phyloP scores from a whole-genome alignment of 257 asterid species.

The Primulina huaijiensis region DNA sequence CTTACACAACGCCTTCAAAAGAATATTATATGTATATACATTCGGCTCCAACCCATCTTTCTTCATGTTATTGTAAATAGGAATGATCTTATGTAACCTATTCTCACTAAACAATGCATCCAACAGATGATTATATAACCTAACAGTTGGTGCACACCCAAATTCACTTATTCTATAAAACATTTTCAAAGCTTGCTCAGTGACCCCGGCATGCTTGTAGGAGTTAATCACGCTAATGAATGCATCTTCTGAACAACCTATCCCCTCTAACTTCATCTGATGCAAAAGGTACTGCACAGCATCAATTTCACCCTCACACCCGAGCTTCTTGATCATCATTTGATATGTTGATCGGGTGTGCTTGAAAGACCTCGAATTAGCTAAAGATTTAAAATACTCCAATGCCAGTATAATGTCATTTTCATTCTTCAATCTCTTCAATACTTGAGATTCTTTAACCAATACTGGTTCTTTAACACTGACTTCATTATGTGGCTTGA shows the following conservation, averaged over 20 bases:
- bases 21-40: conserved; percentile 77
- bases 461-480: conserved; percentile 27
- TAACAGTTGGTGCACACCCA: conserved; percentile 73
- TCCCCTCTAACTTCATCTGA: conserved; percentile 77
- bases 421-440: conserved; percentile 51
- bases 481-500: conserved; percentile 17
- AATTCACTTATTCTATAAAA: conserved; percentile 76
- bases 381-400: conserved; percentile 59
- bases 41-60: conserved; percentile 83
- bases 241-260: conserved; percentile 59
- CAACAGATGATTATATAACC: conserved; percentile 73
- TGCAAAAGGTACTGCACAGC: conserved; percentile 77
- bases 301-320: conserved; percentile 53
- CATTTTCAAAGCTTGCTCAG: conserved; percentile 70
- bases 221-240: conserved; percentile 62
- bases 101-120: conserved; percentile 82
- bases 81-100: conserved; percentile 69
- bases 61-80: conserved; percentile 75
- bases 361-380: conserved; percentile 59
- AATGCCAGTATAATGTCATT: conserved; percentile 44
- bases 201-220: conserved; percentile 42
- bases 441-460: conserved; percentile 58
- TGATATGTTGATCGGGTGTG: conserved; percentile 70
- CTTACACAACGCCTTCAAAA: conserved; percentile 83
- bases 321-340: conserved; percentile 69